A percentile compares a stretch with the other conserved stretches of the same genome.
Evolutionary conservation across 2,329 filamentous ascomycete species (phyloP).

Genomic region (Dactylellina parvicollis): DNA sequence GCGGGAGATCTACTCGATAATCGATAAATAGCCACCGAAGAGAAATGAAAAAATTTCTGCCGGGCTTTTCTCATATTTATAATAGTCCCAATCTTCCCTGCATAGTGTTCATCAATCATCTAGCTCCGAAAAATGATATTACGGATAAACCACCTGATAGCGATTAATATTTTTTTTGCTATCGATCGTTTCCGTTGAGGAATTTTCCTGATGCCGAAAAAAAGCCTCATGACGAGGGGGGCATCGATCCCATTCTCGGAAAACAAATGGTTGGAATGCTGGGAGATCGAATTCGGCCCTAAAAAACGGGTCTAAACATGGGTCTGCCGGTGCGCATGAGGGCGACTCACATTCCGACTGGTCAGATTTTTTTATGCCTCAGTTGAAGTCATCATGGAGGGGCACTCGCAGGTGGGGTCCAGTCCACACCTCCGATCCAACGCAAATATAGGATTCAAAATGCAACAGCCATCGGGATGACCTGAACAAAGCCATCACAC

Average conservation of each 20-base stretch:
- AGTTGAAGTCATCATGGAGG: neutral
- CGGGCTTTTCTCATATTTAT: constrained; percentile 3
- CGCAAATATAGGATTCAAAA: neutral
- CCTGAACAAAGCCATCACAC: no score
- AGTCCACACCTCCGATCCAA: no score
- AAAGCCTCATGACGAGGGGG: constrained; percentile 51
- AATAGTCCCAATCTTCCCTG: neutral
- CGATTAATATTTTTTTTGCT: constrained; percentile 10
- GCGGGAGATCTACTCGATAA: constrained; percentile 14
- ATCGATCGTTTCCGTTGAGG: constrained; percentile 4
- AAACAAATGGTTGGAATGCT: constrained; percentile 37
- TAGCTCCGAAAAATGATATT: neutral
- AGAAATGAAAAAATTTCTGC: neutral
- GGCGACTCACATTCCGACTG: constrained; percentile 38
- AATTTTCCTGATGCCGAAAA: constrained; percentile 39
- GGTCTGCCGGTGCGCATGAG: constrained; percentile 34
- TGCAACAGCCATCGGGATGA: no score
- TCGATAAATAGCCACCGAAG: neutral
- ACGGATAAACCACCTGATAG: constrained; percentile 40
- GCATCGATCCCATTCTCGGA: constrained; percentile 33
- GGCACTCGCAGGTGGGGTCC: no score
- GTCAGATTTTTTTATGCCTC: constrained; percentile 1
- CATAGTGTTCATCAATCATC: no score
- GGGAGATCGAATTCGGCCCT: constrained; percentile 28
- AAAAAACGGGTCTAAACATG: constrained; percentile 28